Conservation (phyloP, 371 early-diverging fungal species). For the Apophysomyces trapeziformis region DNA sequence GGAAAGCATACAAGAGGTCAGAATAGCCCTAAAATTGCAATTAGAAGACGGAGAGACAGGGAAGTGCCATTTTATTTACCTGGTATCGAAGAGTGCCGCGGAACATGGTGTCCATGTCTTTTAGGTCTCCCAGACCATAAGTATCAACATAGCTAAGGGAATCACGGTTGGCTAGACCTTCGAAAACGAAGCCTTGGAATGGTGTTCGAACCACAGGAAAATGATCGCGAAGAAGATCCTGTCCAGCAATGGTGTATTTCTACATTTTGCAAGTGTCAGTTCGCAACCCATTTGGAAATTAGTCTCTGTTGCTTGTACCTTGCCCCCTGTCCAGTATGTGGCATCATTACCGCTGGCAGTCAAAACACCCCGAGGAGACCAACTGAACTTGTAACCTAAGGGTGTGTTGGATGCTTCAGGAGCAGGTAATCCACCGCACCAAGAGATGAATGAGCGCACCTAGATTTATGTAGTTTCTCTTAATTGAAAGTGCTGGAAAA, state of each 20-base stretch:
- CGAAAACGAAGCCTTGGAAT: slow-evolving; percentile 84
- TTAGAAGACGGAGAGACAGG: not conserved
- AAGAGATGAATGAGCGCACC: slow-evolving; percentile 82
- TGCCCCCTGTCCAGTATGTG: slow-evolving; percentile 73
- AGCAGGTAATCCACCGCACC: slow-evolving; percentile 92
- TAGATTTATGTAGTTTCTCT: slow-evolving; percentile 15
- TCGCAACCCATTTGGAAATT: not conserved
- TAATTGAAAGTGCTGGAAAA: slow-evolving; percentile 6
- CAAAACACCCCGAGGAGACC: slow-evolving; percentile 88
- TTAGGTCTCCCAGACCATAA: slow-evolving; percentile 68
- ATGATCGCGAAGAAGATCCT: slow-evolving; percentile 71
- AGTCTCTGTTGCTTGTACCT: slow-evolving; percentile 42
- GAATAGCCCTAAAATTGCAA: slow-evolving; percentile 55
- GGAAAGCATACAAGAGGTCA: slow-evolving; percentile 67
- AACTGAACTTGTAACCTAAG: slow-evolving; percentile 90
- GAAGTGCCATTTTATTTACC: slow-evolving; percentile 21
- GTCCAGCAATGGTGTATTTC: slow-evolving; percentile 66
- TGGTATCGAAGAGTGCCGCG: slow-evolving; percentile 86
- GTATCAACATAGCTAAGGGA: slow-evolving; percentile 69
- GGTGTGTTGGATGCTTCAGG: slow-evolving; percentile 89
- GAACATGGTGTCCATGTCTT: slow-evolving; percentile 81
- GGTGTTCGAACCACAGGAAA: slow-evolving; percentile 67
- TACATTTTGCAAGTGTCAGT: slow-evolving; percentile 8
- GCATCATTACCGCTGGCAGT: slow-evolving; percentile 87
- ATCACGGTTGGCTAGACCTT: slow-evolving; percentile 88